phyloP scores from a whole-genome alignment of 352 stramenopile genomes.

The Peronospora farinosa region DNA sequence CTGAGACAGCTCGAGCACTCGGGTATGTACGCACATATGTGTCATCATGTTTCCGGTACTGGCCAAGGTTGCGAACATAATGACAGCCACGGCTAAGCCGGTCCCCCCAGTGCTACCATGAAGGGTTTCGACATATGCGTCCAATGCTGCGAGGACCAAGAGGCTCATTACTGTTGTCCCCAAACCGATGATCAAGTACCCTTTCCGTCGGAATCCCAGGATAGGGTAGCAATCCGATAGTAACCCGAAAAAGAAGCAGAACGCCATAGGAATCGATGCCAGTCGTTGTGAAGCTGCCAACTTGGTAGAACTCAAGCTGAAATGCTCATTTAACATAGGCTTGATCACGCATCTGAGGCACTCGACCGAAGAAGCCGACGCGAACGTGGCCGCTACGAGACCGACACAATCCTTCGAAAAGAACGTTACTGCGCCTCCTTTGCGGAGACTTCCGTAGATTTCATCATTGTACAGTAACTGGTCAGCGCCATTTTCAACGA shows the following conservation, averaged over 20 bases:
- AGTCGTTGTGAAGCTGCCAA: constrained; percentile 20
- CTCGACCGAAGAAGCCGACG: constrained; percentile 35
- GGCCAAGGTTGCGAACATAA: constrained; percentile 21
- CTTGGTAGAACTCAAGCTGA: constrained; percentile 21
- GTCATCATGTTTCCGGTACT: constrained; percentile 32
- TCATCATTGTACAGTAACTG: constrained; percentile 44
- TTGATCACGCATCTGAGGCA: constrained; percentile 21
- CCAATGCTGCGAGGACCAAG: constrained; percentile 26
- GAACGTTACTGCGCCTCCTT: constrained; percentile 31
- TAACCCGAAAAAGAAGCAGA: constrained; percentile 80
- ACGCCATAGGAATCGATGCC: constrained; percentile 49
- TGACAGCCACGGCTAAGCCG: constrained; percentile 15
- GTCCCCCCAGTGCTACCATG: constrained; percentile 3
- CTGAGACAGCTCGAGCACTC: constrained; percentile 40
- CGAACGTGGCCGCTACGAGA: constrained; percentile 35
- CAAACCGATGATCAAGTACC: constrained; percentile 69
- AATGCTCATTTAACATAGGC: constrained; percentile 29
- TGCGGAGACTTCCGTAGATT: constrained; percentile 47
- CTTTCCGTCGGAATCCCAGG: constrained; percentile 67
- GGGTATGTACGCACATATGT: constrained; percentile 36
- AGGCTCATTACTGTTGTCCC: constrained; percentile 24
- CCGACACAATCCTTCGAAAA: constrained; percentile 36
- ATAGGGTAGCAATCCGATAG: constrained; percentile 76
- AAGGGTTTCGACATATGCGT: constrained; percentile 16
- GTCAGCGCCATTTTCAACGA: constrained; percentile 3